A percentile compares a stretch with the other conserved stretches of the same genome.
phyloP scores from a whole-genome alignment of 2,329 filamentous ascomycete species.

The Colletotrichum endophyticum region DNA sequence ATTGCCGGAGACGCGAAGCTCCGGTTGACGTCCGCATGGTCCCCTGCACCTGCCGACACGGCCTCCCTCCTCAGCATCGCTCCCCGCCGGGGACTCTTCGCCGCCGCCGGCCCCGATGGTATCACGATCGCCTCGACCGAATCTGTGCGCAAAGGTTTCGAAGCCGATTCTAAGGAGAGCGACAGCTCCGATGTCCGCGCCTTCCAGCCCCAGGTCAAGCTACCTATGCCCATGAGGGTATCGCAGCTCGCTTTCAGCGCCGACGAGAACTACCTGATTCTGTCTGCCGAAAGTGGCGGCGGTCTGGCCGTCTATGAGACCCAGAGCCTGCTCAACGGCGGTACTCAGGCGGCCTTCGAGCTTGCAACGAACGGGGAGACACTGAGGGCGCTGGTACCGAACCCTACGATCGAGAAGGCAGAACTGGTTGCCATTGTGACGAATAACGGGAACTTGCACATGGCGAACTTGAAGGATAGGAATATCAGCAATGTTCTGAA shows the following conservation, averaged over 20 bases:
- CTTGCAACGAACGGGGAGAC: conserved; percentile 77
- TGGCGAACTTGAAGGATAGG: conserved; percentile 79
- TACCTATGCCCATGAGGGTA: conserved; percentile 76
- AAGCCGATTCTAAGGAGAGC: conserved; percentile 54
- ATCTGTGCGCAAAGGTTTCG: conserved; percentile 77
- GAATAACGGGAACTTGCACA: conserved; percentile 77
- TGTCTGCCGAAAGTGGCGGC: conserved; percentile 81
- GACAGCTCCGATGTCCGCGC: conserved; percentile 69
- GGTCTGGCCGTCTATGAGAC: conserved; percentile 86
- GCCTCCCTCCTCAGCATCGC: conserved; percentile 87
- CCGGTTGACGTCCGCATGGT: conserved; percentile 81
- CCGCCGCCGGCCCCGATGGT: conserved; percentile 83
- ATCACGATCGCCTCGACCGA: conserved; percentile 80
- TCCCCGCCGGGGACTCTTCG: conserved; percentile 78
- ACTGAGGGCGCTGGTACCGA: conserved; percentile 78
- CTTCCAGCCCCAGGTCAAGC: conserved; percentile 75
- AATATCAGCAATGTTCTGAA: conserved; percentile 70
- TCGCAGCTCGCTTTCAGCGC: conserved; percentile 91
- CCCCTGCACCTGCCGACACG: conserved; percentile 74
- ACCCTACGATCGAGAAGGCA: conserved; percentile 75
- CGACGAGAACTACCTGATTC: conserved; percentile 83
- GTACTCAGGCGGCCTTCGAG: conserved; percentile 73
- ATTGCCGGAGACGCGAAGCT: conserved; percentile 83
- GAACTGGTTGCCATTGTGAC: conserved; percentile 84
- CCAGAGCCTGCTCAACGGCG: conserved; percentile 68